These are phyloP conservation scores for Erysimum cheiri DNA, from an alignment of 441 rosid genomes.

Conservation along the genomic window DNA sequence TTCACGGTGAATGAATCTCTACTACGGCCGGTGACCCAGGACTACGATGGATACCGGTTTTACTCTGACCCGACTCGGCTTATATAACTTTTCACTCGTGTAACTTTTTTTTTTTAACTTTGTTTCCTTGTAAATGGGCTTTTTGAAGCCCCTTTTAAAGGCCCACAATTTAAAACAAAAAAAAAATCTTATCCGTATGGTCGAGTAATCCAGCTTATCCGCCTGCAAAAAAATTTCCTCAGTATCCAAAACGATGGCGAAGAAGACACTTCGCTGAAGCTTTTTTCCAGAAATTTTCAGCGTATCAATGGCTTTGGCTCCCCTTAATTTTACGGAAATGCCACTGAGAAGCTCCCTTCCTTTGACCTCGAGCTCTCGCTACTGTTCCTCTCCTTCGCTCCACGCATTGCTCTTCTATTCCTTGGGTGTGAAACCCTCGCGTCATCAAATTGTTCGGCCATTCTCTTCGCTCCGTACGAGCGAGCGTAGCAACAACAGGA, in stretches of 20 bases:
- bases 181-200: constrained; percentile 37
- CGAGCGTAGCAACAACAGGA: constrained; percentile 44
- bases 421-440: constrained; percentile 47
- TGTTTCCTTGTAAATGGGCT: background rate
- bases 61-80: constrained; percentile 25
- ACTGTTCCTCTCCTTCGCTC: constrained; percentile 44
- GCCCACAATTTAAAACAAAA: background rate
- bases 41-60: constrained; percentile 26
- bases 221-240: constrained; percentile 33
- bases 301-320: constrained; percentile 55
- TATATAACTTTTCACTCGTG: constrained; percentile 6
- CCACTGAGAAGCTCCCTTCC: constrained; percentile 66
- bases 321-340: constrained; percentile 69
- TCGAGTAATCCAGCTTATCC: constrained; percentile 33
- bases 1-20: constrained; percentile 33
- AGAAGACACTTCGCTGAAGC: constrained; percentile 34
- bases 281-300: background rate
- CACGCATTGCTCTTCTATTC: constrained; percentile 51
- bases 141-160: background rate
- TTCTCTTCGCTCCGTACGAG: constrained; percentile 55
- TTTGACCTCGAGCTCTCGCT: constrained; percentile 49
- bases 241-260: constrained; percentile 39
- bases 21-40: constrained; percentile 22
- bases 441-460: constrained; percentile 46
- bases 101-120: background rate